phyloP scores from a whole-genome alignment of 108 stramenopile species.

The Schizochytrium sp. region DNA sequence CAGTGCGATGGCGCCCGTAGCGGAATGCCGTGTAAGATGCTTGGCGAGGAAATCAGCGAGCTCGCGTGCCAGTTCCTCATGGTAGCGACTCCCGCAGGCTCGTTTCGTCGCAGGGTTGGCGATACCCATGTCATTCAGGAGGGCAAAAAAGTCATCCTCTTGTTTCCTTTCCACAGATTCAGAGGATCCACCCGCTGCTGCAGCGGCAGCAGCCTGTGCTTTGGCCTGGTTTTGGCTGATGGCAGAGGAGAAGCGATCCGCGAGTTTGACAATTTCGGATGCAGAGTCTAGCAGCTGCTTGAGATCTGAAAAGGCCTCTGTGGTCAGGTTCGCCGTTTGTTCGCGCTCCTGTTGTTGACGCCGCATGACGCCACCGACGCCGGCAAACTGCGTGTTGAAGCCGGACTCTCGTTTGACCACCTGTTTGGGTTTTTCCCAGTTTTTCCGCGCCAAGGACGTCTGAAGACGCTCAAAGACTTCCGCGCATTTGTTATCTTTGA shows the following conservation, averaged over 20 bases:
- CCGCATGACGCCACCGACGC: not conserved
- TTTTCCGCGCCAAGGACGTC: not conserved
- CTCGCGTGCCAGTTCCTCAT: conserved; percentile 83
- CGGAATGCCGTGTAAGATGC: conserved; percentile 45
- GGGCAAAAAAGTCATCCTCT: not conserved
- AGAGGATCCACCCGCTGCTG: no score
- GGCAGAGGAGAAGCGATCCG: not conserved
- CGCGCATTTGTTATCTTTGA: not conserved
- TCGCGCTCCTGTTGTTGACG: conserved; percentile 1
- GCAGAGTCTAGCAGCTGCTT: not conserved
- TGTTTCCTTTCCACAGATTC: not conserved
- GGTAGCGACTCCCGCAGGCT: conserved; percentile 61
- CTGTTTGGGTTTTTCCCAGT: not conserved
- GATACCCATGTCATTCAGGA: conserved; percentile 80
- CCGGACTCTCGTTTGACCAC: not conserved
- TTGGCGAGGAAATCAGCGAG: conserved; percentile 75
- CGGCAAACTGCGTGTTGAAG: not conserved
- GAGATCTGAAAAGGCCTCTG: conserved; percentile 9
- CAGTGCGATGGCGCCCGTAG: conserved; percentile 43
- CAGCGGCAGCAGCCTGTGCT: not conserved
- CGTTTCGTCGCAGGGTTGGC: conserved; percentile 74
- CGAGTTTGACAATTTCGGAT: not conserved
- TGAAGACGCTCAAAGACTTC: not conserved
- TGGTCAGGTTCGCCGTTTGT: not conserved
- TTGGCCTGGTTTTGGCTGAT: not conserved